Evolutionary conservation across 1,284 basidiomycete genomes (phyloP), one percentile per base, ranked within the genome.

Genomic region (Sporisorium scitamineum): DNA sequence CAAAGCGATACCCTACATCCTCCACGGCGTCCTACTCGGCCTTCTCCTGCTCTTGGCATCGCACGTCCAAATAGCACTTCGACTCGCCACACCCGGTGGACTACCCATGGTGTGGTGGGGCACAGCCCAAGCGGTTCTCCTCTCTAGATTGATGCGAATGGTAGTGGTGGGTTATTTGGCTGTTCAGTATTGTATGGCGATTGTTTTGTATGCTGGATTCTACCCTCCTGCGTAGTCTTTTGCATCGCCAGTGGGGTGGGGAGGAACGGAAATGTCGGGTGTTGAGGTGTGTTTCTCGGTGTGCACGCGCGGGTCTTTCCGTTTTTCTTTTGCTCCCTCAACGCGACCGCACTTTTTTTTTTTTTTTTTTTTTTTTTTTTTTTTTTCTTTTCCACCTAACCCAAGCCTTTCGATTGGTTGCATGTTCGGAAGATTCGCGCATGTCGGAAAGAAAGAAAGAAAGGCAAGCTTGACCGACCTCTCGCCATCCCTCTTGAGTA

Each of bases 1-100:
- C 0, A 5, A 2, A 22, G 56, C 86, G 22, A 75, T 88, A 0
- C 92, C 93, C 0, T 91, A 94, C 84, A 89, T 91, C 0, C 90
- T 94, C 76, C 90, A 92, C 22, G 82, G 90, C 18, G 76, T 89
- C 34, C 87, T 93, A 54, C 88, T 89, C 8, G 82, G 88, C 0
- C 3, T 41, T 29, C 87, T 92, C 20, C 88, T 98, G 22, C 87
- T 95, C 10, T 90, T 95, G 80, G 89, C 90, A 5, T 92, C 94
- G 0, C 94, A 99, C 81, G 92, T 92, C 0, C 96, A 99, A 84
- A 98, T 98, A 72, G 88, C 92, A 1, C 89, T 99, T 2, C 91
- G 96, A 4, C 88, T 94, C 13, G 90, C 91, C 10, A 89, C 92
- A 0, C 90, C 92, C 0, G 83, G 83, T 1, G 79, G 77, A 2